These are phyloP conservation scores for Colletotrichum acutatum DNA, from an alignment of 2,329 filamentous ascomycete species.

Conservation along the genomic window DNA sequence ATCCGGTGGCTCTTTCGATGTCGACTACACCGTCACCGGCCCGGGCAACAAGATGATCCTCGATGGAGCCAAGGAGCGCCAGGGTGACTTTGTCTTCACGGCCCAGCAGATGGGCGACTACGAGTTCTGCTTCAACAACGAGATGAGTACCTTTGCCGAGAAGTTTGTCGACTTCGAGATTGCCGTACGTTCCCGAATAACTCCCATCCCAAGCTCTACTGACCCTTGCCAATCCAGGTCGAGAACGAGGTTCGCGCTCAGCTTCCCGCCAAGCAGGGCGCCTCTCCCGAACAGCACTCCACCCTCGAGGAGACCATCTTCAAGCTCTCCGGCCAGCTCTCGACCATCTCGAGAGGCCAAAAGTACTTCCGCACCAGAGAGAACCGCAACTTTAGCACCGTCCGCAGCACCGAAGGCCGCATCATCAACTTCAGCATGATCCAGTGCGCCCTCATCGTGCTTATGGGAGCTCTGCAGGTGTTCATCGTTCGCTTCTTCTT, in stretches of 20 bases:
- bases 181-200: constrained; percentile 67
- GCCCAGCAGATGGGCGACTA: constrained; percentile 90
- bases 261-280: constrained; percentile 89
- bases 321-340: constrained; percentile 92
- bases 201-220: constrained; percentile 34
- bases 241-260: constrained; percentile 88
- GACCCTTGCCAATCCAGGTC: constrained; percentile 65
- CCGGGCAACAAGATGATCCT: constrained; percentile 85
- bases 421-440: constrained; percentile 98
- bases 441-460: constrained; percentile 89
- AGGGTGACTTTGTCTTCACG: constrained; percentile 98
- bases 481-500: constrained; percentile 99
- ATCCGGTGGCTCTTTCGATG: constrained; percentile 97
- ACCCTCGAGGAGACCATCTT: constrained; percentile 93
- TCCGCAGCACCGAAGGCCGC: constrained; percentile 91
- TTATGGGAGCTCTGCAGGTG: constrained; percentile 96
- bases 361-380: constrained; percentile 99
- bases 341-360: constrained; percentile 94
- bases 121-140: constrained; percentile 97
- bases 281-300: constrained; percentile 87
- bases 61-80: constrained; percentile 88
- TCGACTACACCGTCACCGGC: constrained; percentile 90
- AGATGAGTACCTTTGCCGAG: constrained; percentile 97
- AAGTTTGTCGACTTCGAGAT: constrained; percentile 99
- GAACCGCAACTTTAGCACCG: constrained; percentile 98